Conservation (phyloP, 805 yeast genomes). For the Yarrowia bubula region DNA sequence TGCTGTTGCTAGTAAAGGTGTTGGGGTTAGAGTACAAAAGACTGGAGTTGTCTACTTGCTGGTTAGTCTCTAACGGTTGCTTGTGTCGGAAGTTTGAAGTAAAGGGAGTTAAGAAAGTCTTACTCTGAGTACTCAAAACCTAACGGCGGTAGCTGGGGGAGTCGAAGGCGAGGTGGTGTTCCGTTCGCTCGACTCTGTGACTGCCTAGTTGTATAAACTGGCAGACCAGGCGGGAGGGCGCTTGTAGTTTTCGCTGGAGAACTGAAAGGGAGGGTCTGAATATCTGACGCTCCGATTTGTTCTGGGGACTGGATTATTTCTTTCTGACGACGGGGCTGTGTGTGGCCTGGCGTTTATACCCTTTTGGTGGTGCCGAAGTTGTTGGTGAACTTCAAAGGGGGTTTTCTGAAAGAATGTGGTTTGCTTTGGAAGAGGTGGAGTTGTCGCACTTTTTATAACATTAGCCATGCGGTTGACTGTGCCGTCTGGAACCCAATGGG, state of each 20-base stretch:
- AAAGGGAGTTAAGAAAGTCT: constrained; percentile 23
- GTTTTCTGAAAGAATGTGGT: constrained; percentile 7
- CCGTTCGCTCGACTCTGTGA: constrained; percentile 27
- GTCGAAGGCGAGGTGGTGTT: constrained; percentile 27
- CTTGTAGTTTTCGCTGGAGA: not conserved
- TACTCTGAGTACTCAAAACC: constrained; percentile 26
- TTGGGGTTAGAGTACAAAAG: constrained; percentile 17
- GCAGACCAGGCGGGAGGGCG: constrained; percentile 23
- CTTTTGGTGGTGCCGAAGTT: constrained; percentile 1
- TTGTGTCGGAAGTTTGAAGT: constrained; percentile 25
- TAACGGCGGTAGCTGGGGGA: constrained; percentile 22
- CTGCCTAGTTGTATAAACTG: constrained; percentile 17
- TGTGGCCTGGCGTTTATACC: constrained; percentile 5
- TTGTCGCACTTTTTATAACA: constrained; percentile 12
- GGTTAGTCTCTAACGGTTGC: constrained; percentile 22
- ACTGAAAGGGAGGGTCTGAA: constrained; percentile 13
- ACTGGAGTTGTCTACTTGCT: constrained; percentile 17
- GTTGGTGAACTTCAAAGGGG: not conserved
- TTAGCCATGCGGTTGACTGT: constrained; percentile 20
- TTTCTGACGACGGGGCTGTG: not conserved
- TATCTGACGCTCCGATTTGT: constrained; percentile 13
- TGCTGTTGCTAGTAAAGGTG: constrained; percentile 17
- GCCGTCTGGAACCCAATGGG: not conserved
- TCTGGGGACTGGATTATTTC: not conserved
- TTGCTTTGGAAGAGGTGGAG: not conserved